Percentiles rank a stretch among this genome's conserved stretches.
phyloP scores from a whole-genome alignment of 768 basidiomycete species.

The Hortiboletus flavorubellus region DNA sequence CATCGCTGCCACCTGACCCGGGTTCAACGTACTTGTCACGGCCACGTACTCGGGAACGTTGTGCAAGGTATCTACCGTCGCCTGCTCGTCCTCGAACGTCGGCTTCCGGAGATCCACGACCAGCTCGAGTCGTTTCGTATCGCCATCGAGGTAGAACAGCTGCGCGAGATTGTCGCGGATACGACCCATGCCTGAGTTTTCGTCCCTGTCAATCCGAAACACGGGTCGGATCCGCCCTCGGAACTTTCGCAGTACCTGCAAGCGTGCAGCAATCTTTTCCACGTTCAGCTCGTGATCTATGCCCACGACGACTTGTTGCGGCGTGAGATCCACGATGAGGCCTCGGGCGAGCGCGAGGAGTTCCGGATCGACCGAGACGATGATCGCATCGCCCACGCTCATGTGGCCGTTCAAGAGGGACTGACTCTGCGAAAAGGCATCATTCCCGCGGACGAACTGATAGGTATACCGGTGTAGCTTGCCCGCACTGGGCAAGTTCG shows the following conservation, averaged over 20 bases:
- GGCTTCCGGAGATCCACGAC: conserved; percentile 82
- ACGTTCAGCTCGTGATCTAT: conserved; percentile 76
- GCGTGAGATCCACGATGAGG: conserved; percentile 71
- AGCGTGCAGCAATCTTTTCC: conserved; percentile 42
- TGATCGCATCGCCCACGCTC: conserved; percentile 75
- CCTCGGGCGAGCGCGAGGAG: conserved; percentile 84
- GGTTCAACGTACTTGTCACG: conserved; percentile 52
- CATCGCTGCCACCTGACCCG: conserved; percentile 70
- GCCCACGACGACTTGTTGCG: conserved; percentile 65
- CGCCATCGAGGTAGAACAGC: conserved; percentile 79
- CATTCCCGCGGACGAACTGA: conserved; percentile 49
- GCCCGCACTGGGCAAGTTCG: conserved; percentile 28
- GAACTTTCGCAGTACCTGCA: conserved; percentile 23
- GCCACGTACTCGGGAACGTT: conserved; percentile 30
- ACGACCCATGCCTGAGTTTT: conserved; percentile 83
- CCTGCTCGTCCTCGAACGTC: conserved; percentile 45
- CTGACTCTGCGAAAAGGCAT: conserved; percentile 2
- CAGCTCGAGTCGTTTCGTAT: conserved; percentile 61
- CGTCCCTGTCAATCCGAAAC: conserved; percentile 94
- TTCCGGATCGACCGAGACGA: conserved; percentile 82
- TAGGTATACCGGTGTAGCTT: conserved; percentile 82
- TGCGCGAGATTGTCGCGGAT: conserved; percentile 89
- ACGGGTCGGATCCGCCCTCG: conserved; percentile 24
- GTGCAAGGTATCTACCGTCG: conserved; percentile 11
- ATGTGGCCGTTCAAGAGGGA: conserved; percentile 76